Conservation (phyloP, 2,329 filamentous ascomycete genomes). For the Chalaropsis thielavioides region DNA sequence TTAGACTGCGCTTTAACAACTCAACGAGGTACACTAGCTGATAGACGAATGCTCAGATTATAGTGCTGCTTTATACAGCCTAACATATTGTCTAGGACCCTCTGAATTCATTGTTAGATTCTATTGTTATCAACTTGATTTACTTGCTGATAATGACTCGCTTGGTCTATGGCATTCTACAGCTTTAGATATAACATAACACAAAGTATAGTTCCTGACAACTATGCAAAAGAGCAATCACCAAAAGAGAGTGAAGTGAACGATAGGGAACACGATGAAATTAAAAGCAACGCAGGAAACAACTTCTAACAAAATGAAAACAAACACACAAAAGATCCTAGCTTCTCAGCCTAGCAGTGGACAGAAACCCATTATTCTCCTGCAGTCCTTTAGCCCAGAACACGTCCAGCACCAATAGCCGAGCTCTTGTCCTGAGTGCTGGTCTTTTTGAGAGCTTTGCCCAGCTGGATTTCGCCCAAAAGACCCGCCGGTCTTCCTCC, state of each 20-base stretch:
- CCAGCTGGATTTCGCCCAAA: constrained; percentile 69
- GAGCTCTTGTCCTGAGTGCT: constrained; percentile 74
- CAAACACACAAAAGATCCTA: background rate
- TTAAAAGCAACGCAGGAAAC: constrained; percentile 18
- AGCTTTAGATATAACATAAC: background rate
- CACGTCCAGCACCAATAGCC: constrained; percentile 59
- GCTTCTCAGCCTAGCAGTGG: background rate
- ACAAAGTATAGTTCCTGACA: background rate
- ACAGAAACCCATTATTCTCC: background rate
- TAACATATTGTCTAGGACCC: too few relatives aligned
- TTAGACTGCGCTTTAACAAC: background rate
- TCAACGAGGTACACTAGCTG: too few relatives aligned
- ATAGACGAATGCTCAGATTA: too few relatives aligned
- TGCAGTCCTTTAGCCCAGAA: constrained; percentile 34
- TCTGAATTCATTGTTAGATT: too few relatives aligned
- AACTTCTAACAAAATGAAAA: constrained; percentile 7
- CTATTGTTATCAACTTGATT: too few relatives aligned
- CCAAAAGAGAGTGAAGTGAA: background rate
- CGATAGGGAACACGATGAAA: background rate
- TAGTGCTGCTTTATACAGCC: too few relatives aligned
- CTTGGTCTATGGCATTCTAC: background rate
- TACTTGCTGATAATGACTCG: too few relatives aligned
- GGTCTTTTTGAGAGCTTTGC: constrained; percentile 70
- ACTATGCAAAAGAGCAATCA: background rate
- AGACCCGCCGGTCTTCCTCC: constrained; percentile 46